Conservation (phyloP, 306 rosid species). For the Gillenia trifoliata region DNA sequence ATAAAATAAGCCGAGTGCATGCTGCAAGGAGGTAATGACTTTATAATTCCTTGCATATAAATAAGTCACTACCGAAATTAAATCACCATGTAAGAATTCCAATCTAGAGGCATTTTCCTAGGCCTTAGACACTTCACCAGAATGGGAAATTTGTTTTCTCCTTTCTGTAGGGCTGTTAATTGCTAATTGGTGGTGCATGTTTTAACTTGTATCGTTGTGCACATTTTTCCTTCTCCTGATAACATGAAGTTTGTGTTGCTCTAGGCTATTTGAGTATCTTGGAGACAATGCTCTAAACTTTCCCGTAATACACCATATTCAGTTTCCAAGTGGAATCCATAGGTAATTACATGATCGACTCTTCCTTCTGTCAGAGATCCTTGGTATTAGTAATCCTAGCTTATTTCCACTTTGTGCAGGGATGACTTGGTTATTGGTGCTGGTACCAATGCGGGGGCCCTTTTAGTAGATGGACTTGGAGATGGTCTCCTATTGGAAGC, state of each 20-base stretch:
- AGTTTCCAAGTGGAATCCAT: constrained; percentile 75
- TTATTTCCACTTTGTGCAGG: constrained; percentile 37
- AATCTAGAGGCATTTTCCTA: not conserved
- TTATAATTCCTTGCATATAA: not conserved
- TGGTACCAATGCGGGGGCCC: constrained; percentile 85
- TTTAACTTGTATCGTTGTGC: not conserved
- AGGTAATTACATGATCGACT: constrained; percentile 40
- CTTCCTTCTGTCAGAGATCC: constrained; percentile 7
- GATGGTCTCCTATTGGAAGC: constrained; percentile 90
- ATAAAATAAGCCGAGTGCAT: constrained; percentile 77
- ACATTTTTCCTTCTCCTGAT: constrained; percentile 16
- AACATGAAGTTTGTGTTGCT: constrained; percentile 1
- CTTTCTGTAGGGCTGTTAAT: not conserved
- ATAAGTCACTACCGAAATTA: not conserved
- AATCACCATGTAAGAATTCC: not conserved
- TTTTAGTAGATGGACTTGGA: constrained; percentile 97
- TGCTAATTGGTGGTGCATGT: not conserved
- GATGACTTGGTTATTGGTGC: constrained; percentile 94
- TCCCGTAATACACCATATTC: constrained; percentile 92
- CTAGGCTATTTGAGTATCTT: constrained; percentile 80
- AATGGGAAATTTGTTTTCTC: not conserved
- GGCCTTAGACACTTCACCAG: not conserved
- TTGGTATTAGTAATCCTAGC: constrained; percentile 3
- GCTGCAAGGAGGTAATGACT: constrained; percentile 84
- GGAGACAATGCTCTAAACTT: constrained; percentile 65